Base-by-base conservation (phyloP, 805 yeast genomes). In the Wickerhamiella nectarea region DNA sequence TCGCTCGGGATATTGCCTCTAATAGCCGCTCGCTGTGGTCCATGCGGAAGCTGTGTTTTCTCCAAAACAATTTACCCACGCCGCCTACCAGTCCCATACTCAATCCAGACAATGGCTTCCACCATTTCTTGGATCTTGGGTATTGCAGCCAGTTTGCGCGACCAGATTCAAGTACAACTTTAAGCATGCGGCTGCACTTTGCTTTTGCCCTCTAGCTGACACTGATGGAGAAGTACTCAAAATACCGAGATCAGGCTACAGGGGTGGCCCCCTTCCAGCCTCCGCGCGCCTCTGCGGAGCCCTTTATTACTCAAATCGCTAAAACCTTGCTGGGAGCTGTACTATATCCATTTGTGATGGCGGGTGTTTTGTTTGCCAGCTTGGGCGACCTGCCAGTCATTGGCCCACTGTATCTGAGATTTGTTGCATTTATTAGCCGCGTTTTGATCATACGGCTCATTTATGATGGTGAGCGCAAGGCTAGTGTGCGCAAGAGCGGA, bases 211-310 rank as follows among this genome's bases (percentile, higher is more conserved):
- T n/a, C 35, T n/a, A 22, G 36, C 31, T 22, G 17, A 15, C 44
- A 37, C 14, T 8, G 4, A 80, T 86, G 95, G 94, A 82, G 63
- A 79, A 81, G 62, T 86, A 75, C 62, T 76, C 91, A 19, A 71
- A 71, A 48, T 86, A 80, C 77, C 70, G 95, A 56, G 95, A 86
- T 56, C 80, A 77, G 53, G 87, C 89, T 3, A 86, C 95, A 1
- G 95, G 95, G 14, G 80, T 86, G 17, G 78, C 93, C 0, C 95
- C 95, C 3, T 86, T 85, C 52, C 67, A 78, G 64, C 19, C 34
- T 14, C 14, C 41, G 6, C 35, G 46, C 15, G 25, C 41, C 11
- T 2, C 38, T 4, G 6, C 31, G n/a, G 17, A 19, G 21, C 17
- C 42, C 1, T 4, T 29, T 12, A 8, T 21, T 8, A 39, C 42